A percentile compares a stretch with the other conserved stretches of the same genome.
These are phyloP conservation scores for Trichoderma arundinaceum DNA, from an alignment of 2,329 filamentous ascomycete genomes.

Conservation along the genomic window DNA sequence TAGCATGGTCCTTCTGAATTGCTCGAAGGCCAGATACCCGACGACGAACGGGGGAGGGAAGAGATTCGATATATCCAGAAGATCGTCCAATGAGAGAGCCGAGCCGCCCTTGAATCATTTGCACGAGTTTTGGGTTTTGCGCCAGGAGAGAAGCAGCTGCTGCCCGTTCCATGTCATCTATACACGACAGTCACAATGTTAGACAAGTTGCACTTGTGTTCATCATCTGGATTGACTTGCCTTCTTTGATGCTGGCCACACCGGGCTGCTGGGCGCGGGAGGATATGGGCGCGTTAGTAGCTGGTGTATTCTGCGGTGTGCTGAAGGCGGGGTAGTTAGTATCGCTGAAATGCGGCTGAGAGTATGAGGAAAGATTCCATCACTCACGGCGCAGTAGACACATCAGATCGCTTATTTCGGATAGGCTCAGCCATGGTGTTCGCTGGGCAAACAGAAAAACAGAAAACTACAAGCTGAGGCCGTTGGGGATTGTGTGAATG, in stretches of 20 bases:
- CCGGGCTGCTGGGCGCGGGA: constrained; percentile 96
- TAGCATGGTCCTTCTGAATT: constrained; percentile 97
- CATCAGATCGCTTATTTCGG: constrained; percentile 65
- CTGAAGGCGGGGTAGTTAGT: constrained; percentile 61
- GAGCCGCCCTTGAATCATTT: constrained; percentile 97
- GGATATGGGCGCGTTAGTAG: constrained; percentile 93
- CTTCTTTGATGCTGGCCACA: constrained; percentile 95
- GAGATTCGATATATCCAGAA: constrained; percentile 96
- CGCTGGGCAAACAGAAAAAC: constrained; percentile 39
- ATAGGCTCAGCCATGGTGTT: constrained; percentile 66
- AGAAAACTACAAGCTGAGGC: constrained; percentile 37
- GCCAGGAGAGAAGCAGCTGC: constrained; percentile 92
- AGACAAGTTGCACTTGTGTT: constrained; percentile 29
- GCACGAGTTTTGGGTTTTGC: constrained; percentile 90
- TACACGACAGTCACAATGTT: constrained; percentile 26
- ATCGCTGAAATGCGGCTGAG: constrained; percentile 33
- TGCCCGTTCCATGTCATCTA: constrained; percentile 89
- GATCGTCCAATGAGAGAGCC: constrained; percentile 91
- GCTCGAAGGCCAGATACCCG: constrained; percentile 96
- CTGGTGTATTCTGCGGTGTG: constrained; percentile 97
- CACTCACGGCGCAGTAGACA: constrained; percentile 64
- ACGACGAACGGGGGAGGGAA: constrained; percentile 85
- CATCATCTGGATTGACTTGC: constrained; percentile 59
- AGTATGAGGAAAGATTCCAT: constrained; percentile 20
- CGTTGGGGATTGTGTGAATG: constrained; percentile 37